A percentile compares a stretch with the other conserved stretches of the same genome.
Evolutionary conservation across 352 stramenopile genomes (phyloP).

Genomic region (Phytophthora macrochlamydospora): DNA sequence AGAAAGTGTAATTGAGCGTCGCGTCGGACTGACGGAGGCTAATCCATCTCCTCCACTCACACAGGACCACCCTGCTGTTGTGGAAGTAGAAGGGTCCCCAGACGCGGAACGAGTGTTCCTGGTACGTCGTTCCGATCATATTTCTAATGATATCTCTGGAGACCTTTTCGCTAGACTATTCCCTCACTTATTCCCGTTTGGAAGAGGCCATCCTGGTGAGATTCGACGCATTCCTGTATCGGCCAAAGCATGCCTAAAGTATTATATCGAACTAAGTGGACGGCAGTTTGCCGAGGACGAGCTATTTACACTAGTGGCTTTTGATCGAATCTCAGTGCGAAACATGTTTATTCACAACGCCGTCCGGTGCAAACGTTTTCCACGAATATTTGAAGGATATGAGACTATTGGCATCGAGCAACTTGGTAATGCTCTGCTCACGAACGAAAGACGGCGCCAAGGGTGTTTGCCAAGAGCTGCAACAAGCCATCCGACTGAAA

Average conservation of each 20-base stretch:
- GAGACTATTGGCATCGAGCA: not conserved
- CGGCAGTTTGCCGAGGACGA: slow-evolving; percentile 20
- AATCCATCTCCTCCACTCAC: not conserved
- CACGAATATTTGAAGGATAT: slow-evolving; percentile 1
- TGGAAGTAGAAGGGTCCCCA: not conserved
- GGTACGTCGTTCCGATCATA: not conserved
- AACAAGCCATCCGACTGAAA: not conserved
- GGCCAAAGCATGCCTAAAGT: slow-evolving; percentile 10
- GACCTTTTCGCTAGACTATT: not conserved
- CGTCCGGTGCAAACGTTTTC: slow-evolving; percentile 5
- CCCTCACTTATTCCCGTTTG: slow-evolving; percentile 10
- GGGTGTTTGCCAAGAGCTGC: not conserved
- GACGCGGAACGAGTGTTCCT: not conserved
- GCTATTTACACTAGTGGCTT: slow-evolving; percentile 14
- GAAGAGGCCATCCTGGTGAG: slow-evolving; percentile 12
- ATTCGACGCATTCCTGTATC: slow-evolving; percentile 1
- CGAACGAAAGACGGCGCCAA: slow-evolving; percentile 9
- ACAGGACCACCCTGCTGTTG: not conserved
- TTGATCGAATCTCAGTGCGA: slow-evolving; percentile 11
- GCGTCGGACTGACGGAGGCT: not conserved
- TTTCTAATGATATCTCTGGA: not conserved
- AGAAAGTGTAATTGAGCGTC: slow-evolving; percentile 1
- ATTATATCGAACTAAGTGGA: slow-evolving; percentile 12
- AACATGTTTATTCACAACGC: slow-evolving; percentile 13
- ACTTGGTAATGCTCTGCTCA: not conserved